A percentile compares a stretch with the other conserved stretches of the same genome.
phyloP scores from a whole-genome alignment of 2,329 filamentous ascomycete genomes.

The Pseudopithomyces chartarum region DNA sequence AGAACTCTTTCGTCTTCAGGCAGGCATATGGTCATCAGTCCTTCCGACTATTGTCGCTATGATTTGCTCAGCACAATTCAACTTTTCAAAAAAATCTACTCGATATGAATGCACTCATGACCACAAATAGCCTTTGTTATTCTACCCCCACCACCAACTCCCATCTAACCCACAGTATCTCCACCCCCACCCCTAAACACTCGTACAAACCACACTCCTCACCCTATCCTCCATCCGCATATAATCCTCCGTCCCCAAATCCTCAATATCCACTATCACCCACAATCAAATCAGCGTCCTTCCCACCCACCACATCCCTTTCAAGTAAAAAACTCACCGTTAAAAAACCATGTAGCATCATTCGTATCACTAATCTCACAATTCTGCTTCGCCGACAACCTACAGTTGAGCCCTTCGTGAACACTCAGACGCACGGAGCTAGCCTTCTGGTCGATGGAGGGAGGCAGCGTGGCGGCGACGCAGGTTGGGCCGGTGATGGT shows the following conservation, averaged over 20 bases:
- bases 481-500: background rate
- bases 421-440: background rate
- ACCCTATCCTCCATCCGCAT: background rate
- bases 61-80: too few relatives aligned
- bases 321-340: background rate
- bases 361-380: background rate
- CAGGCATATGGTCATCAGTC: too few relatives aligned
- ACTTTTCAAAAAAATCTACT: too few relatives aligned
- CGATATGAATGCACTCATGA: too few relatives aligned
- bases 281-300: background rate
- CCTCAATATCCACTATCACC: background rate
- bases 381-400: background rate
- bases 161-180: background rate
- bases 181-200: background rate
- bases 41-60: too few relatives aligned
- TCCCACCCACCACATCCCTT: background rate
- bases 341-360: constrained; percentile 8
- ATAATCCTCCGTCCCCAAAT: constrained; percentile 2
- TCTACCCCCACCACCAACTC: background rate
- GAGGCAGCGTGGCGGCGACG: background rate
- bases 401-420: background rate
- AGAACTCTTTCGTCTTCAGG: too few relatives aligned
- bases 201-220: background rate
- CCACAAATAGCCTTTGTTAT: background rate
- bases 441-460: background rate